Evolutionary conservation across 306 rosid species (phyloP), one percentile per base, ranked within the genome.

Genomic region (Sicyos edulis): DNA sequence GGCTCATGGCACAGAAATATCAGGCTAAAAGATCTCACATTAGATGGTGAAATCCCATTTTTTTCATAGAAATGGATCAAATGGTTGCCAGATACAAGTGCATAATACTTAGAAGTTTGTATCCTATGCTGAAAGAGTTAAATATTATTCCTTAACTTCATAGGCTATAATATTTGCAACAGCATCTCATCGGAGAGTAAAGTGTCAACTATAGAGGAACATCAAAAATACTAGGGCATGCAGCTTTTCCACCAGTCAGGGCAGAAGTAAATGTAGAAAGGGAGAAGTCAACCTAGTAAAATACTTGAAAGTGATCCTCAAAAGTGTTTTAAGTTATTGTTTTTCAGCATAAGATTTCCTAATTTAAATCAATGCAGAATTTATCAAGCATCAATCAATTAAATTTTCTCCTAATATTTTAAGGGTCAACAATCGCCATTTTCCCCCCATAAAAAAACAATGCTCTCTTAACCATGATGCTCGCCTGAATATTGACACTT

Each of bases 21-120:
- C 20, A 20, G 4, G 54, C 71, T 20, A 44, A 44, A 32, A 32
- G 4, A 44, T 5, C 17, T 12, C 29, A 65, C 32, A 19, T 65
- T 42, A 12, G 54, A 65, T 65, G n/a, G 5, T 42, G n/a, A 65
- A 5, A 42, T 37, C 51, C 71, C 71, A 26, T 8, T 66, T 66
- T 63, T 63, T 63, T 17, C 70, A 17, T 40, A 17, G 71, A 66
- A 19, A 26, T 7, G 54, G 21, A 68, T 51, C 54, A 49, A 49
- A 50, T 0, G 44, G 6, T 68, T 47, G 19, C 57, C 57, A 13
- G 17, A 44, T 22, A 24, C 44, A 21, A 68, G 9, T 7, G 37
- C 42, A 68, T 49, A 6, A 15, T 40, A 40, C 32, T 21, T 21
- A 17, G 5, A 66, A 37, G 42, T 37, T 37, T 37, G 42, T 37